Evolutionary conservation across 2,329 filamentous ascomycete genomes (phyloP), one percentile per base, ranked within the genome.

Genomic region (Penicillium oxalicum): DNA sequence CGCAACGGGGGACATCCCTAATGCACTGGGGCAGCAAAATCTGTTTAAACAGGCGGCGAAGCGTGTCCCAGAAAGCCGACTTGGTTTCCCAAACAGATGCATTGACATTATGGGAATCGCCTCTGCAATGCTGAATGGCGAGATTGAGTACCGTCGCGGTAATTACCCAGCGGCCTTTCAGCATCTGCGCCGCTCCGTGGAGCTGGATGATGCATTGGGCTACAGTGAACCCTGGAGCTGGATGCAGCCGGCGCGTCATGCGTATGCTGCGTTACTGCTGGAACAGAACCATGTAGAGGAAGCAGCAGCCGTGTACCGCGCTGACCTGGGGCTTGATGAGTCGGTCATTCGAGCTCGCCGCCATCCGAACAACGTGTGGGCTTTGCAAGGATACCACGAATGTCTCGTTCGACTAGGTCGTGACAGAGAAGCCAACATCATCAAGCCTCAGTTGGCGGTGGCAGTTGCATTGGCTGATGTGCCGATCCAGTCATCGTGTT

Each of bases 161-260:
- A 77, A 84, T 44, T 76, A 77, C 45, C 75, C 80, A 0, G 41
- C 62, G 0, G 86, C 85, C 0, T 88, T 87, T 60, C 59, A 68
- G 3, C 74, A 79, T 44, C 70, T 90, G 2, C 74, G 77, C 1
- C 71, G 70, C 9, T 77, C 84, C 0, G 80, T 87, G 24, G 61
- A 68, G 1, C 73, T 79, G 2, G 83, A 87, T 53, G 84, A 87
- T 57, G 67, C 64, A 0, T 73, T 89, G 27, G 81, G 80, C 0
- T 89, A 87, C 52, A 82, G 84, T 42, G 86, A 90, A 62, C 86
- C 86, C 0, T 88, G 85, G 85, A 83, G 83, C 0, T 89, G 86
- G 85, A 88, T 89, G 84, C 83, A 87, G 61, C 86, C 86, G 0
- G 79, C 81, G 0, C 74, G 84, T 3, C 86, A 89, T 63, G 85